A percentile compares a stretch with the other conserved stretches of the same genome.
Conservation (phyloP, 768 basidiomycete species). For the Amanita muscaria region DNA sequence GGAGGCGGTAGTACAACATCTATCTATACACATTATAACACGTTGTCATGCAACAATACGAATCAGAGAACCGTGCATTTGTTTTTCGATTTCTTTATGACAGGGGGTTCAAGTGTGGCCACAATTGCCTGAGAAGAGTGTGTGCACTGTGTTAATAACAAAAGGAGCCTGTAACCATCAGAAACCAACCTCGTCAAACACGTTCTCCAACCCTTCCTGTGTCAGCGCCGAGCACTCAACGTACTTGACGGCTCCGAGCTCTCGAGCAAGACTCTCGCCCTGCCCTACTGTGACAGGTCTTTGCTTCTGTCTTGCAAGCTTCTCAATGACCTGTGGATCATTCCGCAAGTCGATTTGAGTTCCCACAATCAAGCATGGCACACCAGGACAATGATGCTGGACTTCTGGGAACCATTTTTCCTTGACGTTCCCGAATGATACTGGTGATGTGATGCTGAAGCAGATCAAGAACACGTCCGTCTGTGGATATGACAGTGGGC, state of each 20-base stretch:
- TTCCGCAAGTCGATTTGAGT: slow-evolving; percentile 97
- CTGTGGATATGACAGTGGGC: slow-evolving; percentile 98
- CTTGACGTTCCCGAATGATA: slow-evolving; percentile 99
- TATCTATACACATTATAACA: no score
- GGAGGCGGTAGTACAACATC: slow-evolving; percentile 12
- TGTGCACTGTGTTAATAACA: slow-evolving; percentile 8
- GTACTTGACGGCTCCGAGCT: slow-evolving; percentile 97
- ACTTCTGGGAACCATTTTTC: slow-evolving; percentile 99
- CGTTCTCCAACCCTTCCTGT: slow-evolving; percentile 99
- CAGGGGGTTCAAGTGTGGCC: slow-evolving; percentile 95
- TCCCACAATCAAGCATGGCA: slow-evolving; percentile 97
- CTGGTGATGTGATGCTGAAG: slow-evolving; percentile 97
- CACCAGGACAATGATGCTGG: slow-evolving; percentile 98
- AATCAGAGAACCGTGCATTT: slow-evolving; percentile 85
- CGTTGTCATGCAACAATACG: no score
- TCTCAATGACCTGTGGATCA: slow-evolving; percentile 88
- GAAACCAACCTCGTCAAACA: slow-evolving; percentile 90
- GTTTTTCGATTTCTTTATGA: slow-evolving; percentile 68
- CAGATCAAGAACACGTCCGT: slow-evolving; percentile 99
- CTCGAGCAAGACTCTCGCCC: slow-evolving; percentile 92
- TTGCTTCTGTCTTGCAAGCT: slow-evolving; percentile 94
- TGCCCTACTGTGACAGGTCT: slow-evolving; percentile 80
- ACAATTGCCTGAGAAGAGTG: slow-evolving; percentile 73
- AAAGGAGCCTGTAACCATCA: no score
- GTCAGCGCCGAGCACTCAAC: slow-evolving; percentile 99